Evolutionary conservation across 352 stramenopile species (phyloP).

Genomic region (Chrysophaeum taylorii): DNA sequence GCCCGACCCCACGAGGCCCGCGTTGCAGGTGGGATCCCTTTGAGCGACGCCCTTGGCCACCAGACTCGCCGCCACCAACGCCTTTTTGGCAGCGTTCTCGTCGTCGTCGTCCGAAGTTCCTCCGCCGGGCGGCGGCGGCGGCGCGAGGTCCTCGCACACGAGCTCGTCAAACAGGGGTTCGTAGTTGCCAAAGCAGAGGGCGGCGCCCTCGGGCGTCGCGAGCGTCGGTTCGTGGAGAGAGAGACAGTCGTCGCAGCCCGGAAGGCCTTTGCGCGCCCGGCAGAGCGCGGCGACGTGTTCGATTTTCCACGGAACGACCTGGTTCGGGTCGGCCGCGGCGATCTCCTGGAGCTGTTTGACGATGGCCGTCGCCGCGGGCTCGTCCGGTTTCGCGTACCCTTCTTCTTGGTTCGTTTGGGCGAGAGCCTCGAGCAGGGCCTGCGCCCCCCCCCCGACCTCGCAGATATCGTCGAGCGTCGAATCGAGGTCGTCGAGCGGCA

Average conservation of each 20-base stretch:
- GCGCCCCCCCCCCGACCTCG: constrained; percentile 3
- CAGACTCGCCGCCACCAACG: background rate
- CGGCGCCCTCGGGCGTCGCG: background rate
- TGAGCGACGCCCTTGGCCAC: constrained; percentile 14
- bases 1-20: background rate
- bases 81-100: no score
- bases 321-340: background rate
- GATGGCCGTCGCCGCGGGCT: background rate
- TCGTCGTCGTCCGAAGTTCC: no score
- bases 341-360: constrained; percentile 16
- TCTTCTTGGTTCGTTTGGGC: background rate
- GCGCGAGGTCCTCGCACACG: background rate
- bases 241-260: background rate
- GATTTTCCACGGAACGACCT: background rate
- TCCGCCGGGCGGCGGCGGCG: no score
- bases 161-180: background rate
- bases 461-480: constrained; percentile 4
- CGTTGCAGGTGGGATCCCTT: constrained; percentile 1
- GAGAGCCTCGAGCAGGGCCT: constrained; percentile 22
- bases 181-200: background rate
- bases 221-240: background rate
- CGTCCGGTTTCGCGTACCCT: constrained; percentile 16
- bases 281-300: constrained; percentile 3
- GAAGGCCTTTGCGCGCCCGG: background rate
- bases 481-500: constrained; percentile 16